Evolutionary conservation across 2,329 filamentous ascomycete genomes (phyloP).

Genomic region (Diaporthe eres): DNA sequence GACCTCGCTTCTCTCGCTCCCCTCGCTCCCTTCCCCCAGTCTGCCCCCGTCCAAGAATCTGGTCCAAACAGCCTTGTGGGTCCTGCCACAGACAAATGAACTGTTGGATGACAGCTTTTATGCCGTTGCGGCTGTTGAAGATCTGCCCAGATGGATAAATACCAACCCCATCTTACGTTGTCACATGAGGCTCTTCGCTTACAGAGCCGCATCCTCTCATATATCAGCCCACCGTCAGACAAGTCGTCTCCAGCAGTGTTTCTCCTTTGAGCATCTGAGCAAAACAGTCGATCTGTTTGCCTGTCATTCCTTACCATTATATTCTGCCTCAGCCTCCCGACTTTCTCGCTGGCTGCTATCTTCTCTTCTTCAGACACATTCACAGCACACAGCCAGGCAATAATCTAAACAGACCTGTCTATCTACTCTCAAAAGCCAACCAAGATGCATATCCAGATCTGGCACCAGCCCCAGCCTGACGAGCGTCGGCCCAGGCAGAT

Average conservation of each 20-base stretch:
- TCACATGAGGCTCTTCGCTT: slow-evolving; percentile 26
- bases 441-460: slow-evolving; percentile 26
- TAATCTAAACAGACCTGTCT: slow-evolving; percentile 5
- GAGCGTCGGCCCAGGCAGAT: slow-evolving; percentile 23
- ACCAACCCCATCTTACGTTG: slow-evolving; percentile 23
- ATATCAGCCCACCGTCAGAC: slow-evolving; percentile 25
- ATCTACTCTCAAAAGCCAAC: not conserved
- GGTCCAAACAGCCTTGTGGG: slow-evolving; percentile 34
- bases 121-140: slow-evolving; percentile 25
- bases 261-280: slow-evolving; percentile 11
- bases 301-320: slow-evolving; percentile 18
- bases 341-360: not conserved
- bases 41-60: slow-evolving; percentile 23
- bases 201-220: slow-evolving; percentile 33
- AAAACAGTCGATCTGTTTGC: slow-evolving; percentile 27
- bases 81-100: slow-evolving; percentile 32
- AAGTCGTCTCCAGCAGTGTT: not conserved
- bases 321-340: not conserved
- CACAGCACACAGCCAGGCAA: not conserved
- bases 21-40: not conserved
- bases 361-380: not conserved
- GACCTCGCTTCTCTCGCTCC: slow-evolving; percentile 2
- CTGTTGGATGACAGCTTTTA: slow-evolving; percentile 31
- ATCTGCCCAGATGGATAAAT: slow-evolving; percentile 33
- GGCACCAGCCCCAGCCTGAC: slow-evolving; percentile 18